Base-by-base conservation (phyloP, 2,329 filamentous ascomycete genomes). In the Colletotrichum sojae region DNA sequence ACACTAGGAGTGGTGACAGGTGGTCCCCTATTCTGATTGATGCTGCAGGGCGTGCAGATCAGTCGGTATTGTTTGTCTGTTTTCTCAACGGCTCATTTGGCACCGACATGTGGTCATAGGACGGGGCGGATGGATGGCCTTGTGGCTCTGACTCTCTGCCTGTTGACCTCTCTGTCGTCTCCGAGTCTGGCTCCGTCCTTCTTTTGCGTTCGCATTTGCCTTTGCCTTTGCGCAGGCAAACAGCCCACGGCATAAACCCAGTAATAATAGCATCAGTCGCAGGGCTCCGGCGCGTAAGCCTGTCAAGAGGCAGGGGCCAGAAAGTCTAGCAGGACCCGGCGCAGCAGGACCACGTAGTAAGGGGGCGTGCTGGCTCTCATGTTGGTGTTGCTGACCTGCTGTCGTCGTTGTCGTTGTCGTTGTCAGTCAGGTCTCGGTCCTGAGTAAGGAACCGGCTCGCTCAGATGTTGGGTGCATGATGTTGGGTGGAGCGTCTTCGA, bases 1-100 rank as follows among this genome's bases (percentile, higher is more conserved):
- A n/a, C n/a, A 43, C 25, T 53, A 52, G 58, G n/a, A 39, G 49
- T 54, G 48, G 46, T 62, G 48, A 45, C 48, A 62, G 48, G 64
- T 48, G 55, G 62, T 61, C 63, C 62, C 62, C 46, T 67, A 40
- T 51, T 45, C 55, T 43, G 31, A 68, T 59, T 65, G 61, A 49
- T 65, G 54, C 39, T 68, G 66, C 60, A 68, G 53, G 53, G 60
- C 60, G 20, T 68, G 59, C 51, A 56, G 45, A 66, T 40, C 27
- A 43, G 45, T 22, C 54, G 36, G 27, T 51, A 58, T 51, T 55
- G 54, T 69, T 54, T 59, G 66, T 39, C 48, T 43, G 61, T 58
- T 59, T 48, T 52, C 31, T 39, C 61, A 54, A 36, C 40, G 61
- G 48, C 40, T 48, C 48, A 68, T 65, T 65, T 69, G 40, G n/a